Base-by-base conservation (phyloP, 2,329 filamentous ascomycete genomes). In the Aspergillus novofumigatus region DNA sequence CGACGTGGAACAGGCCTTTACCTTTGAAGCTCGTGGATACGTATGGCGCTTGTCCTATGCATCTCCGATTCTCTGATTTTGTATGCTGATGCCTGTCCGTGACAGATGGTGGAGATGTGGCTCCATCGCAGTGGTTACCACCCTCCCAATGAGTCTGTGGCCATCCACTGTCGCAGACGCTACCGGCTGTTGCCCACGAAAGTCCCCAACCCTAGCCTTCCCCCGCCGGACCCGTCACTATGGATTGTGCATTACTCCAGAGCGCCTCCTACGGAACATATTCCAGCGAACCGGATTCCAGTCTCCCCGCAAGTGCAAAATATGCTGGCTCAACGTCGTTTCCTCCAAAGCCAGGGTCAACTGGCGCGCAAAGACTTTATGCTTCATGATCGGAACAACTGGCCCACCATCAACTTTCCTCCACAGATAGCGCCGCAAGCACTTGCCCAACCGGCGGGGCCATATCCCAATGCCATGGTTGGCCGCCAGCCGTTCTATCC, bases 361-460 rank as follows among this genome's bases (percentile, higher is more conserved):
- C 86, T 96, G 48, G 84, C 88, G 56, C 88, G 91, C 65, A 96
- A 96, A 70, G 92, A 97, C 67, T 97, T 97, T 70, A 95, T 97
- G 87, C 82, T 97, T 21, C 86, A 90, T 51, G 94, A 97, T 74
- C 86, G 91, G 44, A 83, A 86, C 62, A 95, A 91, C 76, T 97
- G 93, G 92, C 93, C 94, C 3, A 86, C 87, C 25, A 88, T 97
- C 58, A 85, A 85, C 48, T 85, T 90, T 61, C 89, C 89, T 0
- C 77, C 79, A 59, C 76, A 73, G 64, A 75, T 65, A 74, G 80
- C 55, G 65, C 78, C 62, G 74, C 85, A 71, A 78, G 81, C 59
- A 75, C 85, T 76, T 79, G 79, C 64, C 69, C 81, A 54, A 69
- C 76, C 63, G 70, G 78, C 61, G 75, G 80, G 58, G 76, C 80